Evolutionary conservation across 2,329 filamentous ascomycete genomes (phyloP).

Genomic region (Phoma herbarum): DNA sequence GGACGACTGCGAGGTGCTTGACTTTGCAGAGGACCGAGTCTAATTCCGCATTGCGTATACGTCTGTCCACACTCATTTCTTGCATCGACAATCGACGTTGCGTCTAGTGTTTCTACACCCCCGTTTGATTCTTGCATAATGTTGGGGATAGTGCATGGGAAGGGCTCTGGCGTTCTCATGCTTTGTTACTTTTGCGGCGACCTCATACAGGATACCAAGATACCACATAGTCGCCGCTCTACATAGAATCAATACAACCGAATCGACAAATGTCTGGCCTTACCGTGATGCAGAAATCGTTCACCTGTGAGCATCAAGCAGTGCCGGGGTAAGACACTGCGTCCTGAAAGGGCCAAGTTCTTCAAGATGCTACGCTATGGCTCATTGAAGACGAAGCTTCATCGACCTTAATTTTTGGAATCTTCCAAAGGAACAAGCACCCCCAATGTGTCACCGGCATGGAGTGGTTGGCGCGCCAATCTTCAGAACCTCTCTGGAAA

Average conservation of each 20-base stretch:
- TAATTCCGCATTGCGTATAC: conserved; percentile 23
- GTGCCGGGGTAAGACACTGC: background rate
- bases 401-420: too few relatives aligned
- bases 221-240: conserved; percentile 7
- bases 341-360: background rate
- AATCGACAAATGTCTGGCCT: background rate
- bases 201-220: conserved; percentile 8
- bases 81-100: background rate
- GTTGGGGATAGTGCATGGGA: background rate
- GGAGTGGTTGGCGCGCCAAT: background rate
- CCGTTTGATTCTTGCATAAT: background rate
- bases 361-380: background rate
- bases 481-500: background rate
- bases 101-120: background rate
- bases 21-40: conserved; percentile 74
- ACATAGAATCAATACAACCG: conserved; percentile 4
- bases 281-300: background rate
- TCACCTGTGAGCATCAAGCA: too few relatives aligned
- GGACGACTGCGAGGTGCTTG: conserved; percentile 89
- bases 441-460: background rate
- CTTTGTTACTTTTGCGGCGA: background rate
- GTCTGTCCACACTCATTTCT: background rate
- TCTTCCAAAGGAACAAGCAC: too few relatives aligned
- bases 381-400: background rate
- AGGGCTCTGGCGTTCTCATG: conserved; percentile 1